Conservation (phyloP, 1,139 yeast species). For the Debaryomyces psychrophilus region DNA sequence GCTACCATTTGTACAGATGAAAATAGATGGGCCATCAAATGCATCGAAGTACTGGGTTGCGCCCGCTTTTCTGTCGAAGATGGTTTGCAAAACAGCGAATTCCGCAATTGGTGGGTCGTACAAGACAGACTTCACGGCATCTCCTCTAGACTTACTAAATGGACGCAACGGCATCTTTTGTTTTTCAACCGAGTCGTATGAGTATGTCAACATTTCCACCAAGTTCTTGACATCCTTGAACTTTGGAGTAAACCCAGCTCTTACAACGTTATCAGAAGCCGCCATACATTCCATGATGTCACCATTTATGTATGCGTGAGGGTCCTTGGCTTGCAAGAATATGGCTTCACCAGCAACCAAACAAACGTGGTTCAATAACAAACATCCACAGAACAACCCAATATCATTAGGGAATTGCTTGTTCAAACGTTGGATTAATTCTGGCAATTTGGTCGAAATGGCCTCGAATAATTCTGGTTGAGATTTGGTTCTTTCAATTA, state of each 20-base stretch:
- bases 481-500: slow-evolving; percentile 63
- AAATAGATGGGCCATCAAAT: slow-evolving; percentile 84
- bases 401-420: slow-evolving; percentile 90
- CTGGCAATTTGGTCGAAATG: slow-evolving; percentile 58
- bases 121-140: slow-evolving; percentile 60
- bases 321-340: slow-evolving; percentile 95
- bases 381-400: slow-evolving; percentile 94
- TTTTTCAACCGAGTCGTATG: slow-evolving; percentile 85
- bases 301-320: slow-evolving; percentile 96
- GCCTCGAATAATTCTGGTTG: slow-evolving; percentile 52
- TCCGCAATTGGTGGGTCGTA: slow-evolving; percentile 98
- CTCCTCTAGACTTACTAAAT: slow-evolving; percentile 69
- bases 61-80: slow-evolving; percentile 46
- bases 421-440: slow-evolving; percentile 73
- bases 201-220: slow-evolving; percentile 88
- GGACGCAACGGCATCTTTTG: slow-evolving; percentile 81
- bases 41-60: slow-evolving; percentile 49
- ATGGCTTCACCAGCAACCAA: slow-evolving; percentile 94
- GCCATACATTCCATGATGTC: slow-evolving; percentile 99
- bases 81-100: slow-evolving; percentile 85
- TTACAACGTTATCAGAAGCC: slow-evolving; percentile 94
- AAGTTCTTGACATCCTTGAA: slow-evolving; percentile 91
- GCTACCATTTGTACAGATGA: slow-evolving; percentile 79
- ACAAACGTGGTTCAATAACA: slow-evolving; percentile 83
- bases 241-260: slow-evolving; percentile 98